Base-by-base conservation (phyloP, 306 rosid genomes). In the Sicyos baderoa region DNA sequence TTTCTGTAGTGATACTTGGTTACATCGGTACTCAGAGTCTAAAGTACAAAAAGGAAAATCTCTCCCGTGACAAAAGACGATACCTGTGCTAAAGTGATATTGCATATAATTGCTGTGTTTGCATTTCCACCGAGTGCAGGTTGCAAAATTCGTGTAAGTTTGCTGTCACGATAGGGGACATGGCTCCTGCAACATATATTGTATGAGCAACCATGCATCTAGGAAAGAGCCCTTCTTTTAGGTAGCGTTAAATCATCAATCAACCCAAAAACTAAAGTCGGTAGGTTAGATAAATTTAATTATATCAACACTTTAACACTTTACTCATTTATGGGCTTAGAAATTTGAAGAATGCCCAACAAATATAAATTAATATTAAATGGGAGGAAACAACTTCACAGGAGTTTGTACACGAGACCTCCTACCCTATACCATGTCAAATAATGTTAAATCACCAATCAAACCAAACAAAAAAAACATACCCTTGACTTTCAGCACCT, bases 401-500 rank as follows among this genome's bases (percentile, higher is more conserved):
- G 9, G 45, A 12, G 6, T 40, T 40, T 9, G 45, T 40, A 40
- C 45, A 40, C 10, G 9, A 9, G 45, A 40, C 45, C 11, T 40
- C 11, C 45, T 40, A 40, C 11, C 9, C 45, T 40, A 40, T 40
- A 7, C 45, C 45, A 40, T 40, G 45, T 9, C 45, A 40, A 40
- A 40, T 40, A 40, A 40, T 40, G 6, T 40, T 40, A 7, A 40
- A 40, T 40, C 11, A 40, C 45, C 45, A 7, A 40, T 40, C 10
- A 40, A 40, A 40, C 29, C 27, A 73, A 54, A 64, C 14, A 14
- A 22, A 40, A 40, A 42, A 40, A 63, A 75, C 96, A 45, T 84
- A 93, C 98, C 98, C 98, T 79, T 93, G 98, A 80, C 97, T 90
- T 74, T 93, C 98, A 72, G 90, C 96, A 61, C 96, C 96, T 90